Evolutionary conservation across 2,329 filamentous ascomycete species (phyloP), one percentile per base, ranked within the genome.

Genomic region (Arthrobotrys pseudoclavata): DNA sequence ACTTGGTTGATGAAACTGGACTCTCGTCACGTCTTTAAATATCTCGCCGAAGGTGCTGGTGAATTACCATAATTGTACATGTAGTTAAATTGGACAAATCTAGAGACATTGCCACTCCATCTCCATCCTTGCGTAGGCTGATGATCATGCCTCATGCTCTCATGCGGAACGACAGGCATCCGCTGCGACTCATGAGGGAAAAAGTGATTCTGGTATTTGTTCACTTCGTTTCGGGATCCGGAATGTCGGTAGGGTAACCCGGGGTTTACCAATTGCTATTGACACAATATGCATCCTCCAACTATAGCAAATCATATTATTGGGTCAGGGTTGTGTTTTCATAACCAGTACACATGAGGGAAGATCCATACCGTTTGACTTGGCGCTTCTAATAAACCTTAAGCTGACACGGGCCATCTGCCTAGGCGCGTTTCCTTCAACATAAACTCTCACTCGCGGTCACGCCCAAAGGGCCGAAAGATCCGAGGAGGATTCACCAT

Each of bases 361-460:
- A 31, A 22, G 7, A 6, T 48, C 24, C 40, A 13, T 37, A 57
- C 20, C 18, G 64, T 60, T 60, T 60, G 64, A 69, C 64, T 69
- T 60, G 64, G 64, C 64, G 52, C 64, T 69, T 69, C 64, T 60
- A 69, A 48, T 60, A 69, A 69, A 60, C 29, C 20, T 34, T 18
- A 29, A 29, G 7, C 12, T 40, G 37, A 42, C 37, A 42, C 37
- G 47, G n/a, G 31, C 34, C 47, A 42, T 31, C 15, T 18, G 26
- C 47, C 45, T 42, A 67, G 47, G 63, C 63, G 47, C 47, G 63
- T 31, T 40, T 18, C 45, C 3, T n/a, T 18, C 15, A 10, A 48
- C 1, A 5, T 20, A 20, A 47, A 31, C 60, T 22, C 20, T 31
- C 12, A 26, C 10, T 29, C 15, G 9, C 22, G 6, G 26, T 20